Conservation (phyloP, 1,139 yeast species). For the Zygosaccharomyces sapae region DNA sequence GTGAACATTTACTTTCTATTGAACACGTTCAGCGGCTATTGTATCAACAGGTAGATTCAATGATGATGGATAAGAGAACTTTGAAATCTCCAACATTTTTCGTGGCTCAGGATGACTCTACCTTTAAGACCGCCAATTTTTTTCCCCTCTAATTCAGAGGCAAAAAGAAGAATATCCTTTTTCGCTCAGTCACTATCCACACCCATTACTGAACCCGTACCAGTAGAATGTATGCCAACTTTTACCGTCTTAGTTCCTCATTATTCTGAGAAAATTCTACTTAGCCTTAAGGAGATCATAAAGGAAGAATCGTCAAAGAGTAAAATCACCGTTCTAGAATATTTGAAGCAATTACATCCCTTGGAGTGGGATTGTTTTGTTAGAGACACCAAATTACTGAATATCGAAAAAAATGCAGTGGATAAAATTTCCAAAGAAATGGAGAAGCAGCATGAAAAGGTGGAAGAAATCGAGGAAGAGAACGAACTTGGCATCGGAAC, state of each 20-base stretch:
- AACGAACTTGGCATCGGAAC: constrained; percentile 12
- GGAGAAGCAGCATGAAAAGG: constrained; percentile 11
- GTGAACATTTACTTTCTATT: constrained; percentile 71
- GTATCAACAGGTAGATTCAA: constrained; percentile 48
- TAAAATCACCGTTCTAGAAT: constrained; percentile 66
- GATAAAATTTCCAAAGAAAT: constrained; percentile 8
- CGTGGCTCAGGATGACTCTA: constrained; percentile 68
- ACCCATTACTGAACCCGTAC: constrained; percentile 67
- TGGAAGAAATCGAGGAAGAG: constrained; percentile 15
- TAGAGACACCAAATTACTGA: constrained; percentile 51
- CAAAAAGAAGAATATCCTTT: constrained; percentile 74
- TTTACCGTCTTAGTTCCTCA: constrained; percentile 87
- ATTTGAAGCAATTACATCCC: constrained; percentile 63
- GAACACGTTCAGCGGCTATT: constrained; percentile 62
- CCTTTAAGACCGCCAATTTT: constrained; percentile 63
- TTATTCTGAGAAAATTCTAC: constrained; percentile 68
- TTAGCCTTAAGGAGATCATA: constrained; percentile 63
- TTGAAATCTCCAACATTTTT: constrained; percentile 64
- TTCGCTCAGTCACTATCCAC: constrained; percentile 85
- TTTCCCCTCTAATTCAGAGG: constrained; percentile 64
- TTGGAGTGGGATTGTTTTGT: constrained; percentile 78
- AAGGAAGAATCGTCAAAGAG: constrained; percentile 55
- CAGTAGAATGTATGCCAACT: constrained; percentile 72
- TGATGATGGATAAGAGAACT: constrained; percentile 37
- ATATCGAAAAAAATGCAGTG: constrained; percentile 31